These are phyloP conservation scores for Penicillium verhagenii DNA, from an alignment of 495 filamentous ascomycete species.

Conservation along the genomic window DNA sequence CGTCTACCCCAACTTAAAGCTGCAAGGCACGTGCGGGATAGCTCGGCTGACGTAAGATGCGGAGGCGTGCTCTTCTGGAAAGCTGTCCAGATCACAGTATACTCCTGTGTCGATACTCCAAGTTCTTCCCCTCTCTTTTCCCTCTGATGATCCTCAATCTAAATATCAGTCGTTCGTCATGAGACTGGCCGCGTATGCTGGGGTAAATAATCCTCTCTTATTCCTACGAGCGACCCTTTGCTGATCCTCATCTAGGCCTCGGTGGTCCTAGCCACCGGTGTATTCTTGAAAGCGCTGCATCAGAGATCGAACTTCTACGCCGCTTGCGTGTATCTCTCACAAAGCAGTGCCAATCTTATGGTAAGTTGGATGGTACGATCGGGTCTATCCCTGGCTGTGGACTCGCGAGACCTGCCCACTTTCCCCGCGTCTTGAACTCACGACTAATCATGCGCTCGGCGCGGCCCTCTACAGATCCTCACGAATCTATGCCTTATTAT, in stretches of 20 bases:
- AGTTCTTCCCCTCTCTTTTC: conserved; percentile 19
- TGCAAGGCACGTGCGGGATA: background rate
- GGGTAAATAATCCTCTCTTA: conserved; percentile 35
- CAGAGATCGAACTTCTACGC: conserved; percentile 97
- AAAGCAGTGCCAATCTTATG: conserved; percentile 93
- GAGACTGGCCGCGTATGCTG: conserved; percentile 54
- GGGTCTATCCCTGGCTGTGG: background rate
- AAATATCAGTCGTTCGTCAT: conserved; percentile 34
- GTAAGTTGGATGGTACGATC: conserved; percentile 44
- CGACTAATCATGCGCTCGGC: conserved; percentile 7
- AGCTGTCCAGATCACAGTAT: conserved; percentile 42
- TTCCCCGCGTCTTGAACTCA: background rate
- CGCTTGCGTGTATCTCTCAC: conserved; percentile 90
- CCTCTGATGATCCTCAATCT: conserved; percentile 32
- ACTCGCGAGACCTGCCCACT: background rate
- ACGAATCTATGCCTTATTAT: conserved; percentile 82
- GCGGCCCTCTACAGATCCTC: conserved; percentile 62
- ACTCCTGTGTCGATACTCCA: conserved; percentile 15
- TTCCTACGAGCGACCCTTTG: background rate
- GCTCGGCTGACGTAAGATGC: conserved; percentile 40
- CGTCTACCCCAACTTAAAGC: too few relatives aligned
- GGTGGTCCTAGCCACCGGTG: conserved; percentile 73
- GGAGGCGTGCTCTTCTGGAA: conserved; percentile 27
- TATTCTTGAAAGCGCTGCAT: conserved; percentile 86
- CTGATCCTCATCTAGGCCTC: conserved; percentile 56